Percentiles rank a stretch among this genome's conserved stretches.
phyloP scores from a whole-genome alignment of 106 monocot species.

The Allium sativum region DNA sequence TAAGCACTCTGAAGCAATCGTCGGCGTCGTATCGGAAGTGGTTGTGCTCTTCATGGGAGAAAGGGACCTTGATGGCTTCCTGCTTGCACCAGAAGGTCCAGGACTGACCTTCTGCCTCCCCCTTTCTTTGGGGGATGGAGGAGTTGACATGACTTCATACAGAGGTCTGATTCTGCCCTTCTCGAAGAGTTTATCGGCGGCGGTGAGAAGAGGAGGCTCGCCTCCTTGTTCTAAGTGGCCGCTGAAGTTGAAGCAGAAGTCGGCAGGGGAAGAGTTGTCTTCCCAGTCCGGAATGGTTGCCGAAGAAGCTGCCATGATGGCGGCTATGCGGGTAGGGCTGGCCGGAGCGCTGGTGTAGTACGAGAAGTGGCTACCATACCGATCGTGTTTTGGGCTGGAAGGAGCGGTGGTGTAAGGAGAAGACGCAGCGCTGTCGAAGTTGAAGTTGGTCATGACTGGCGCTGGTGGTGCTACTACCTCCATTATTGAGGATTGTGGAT shows the following conservation, averaged over 20 bases:
- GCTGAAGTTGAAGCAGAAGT: slow-evolving; percentile 38
- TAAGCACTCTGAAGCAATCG: background rate
- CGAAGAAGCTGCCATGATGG: slow-evolving; percentile 1
- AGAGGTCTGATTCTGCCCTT: slow-evolving; percentile 36
- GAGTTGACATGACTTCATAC: background rate
- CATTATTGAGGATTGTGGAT: slow-evolving; percentile 6
- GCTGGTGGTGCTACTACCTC: slow-evolving; percentile 22
- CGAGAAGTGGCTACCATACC: slow-evolving; percentile 4
- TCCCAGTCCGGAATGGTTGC: background rate
- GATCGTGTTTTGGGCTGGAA: slow-evolving; percentile 34
- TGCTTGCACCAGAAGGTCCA: slow-evolving; percentile 1
- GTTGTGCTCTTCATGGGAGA: slow-evolving; percentile 28
- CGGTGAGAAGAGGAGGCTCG: background rate
- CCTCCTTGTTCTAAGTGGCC: background rate
- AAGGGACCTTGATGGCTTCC: slow-evolving; percentile 28
- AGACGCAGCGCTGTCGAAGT: slow-evolving; percentile 7
- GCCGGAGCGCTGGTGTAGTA: slow-evolving; percentile 39
- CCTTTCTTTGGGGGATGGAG: slow-evolving; percentile 5
- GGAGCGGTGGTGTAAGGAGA: slow-evolving; percentile 35
- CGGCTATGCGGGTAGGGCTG: slow-evolving; percentile 24
- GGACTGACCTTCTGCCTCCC: background rate
- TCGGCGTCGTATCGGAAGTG: background rate
- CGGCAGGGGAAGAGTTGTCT: background rate
- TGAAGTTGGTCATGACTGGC: slow-evolving; percentile 6
- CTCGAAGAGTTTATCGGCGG: slow-evolving; percentile 64